Evolutionary conservation across 768 basidiomycete species (phyloP), one percentile per base, ranked within the genome.

Genomic region (Leccinum rimulosum): DNA sequence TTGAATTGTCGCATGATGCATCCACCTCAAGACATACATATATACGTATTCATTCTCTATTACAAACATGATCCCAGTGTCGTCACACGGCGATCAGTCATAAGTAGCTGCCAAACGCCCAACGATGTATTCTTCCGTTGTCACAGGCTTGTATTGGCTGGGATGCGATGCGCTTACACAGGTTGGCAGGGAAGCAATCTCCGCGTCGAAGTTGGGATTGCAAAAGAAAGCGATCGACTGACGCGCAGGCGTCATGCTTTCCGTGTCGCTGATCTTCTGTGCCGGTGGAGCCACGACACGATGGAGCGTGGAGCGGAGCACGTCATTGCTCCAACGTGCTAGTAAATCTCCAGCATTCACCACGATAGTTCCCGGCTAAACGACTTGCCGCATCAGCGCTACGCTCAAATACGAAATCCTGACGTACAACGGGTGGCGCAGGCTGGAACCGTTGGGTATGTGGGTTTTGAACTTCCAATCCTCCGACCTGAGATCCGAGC

Each of bases 171-270:
- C 19, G 35, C 56, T 56, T 25, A 73, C 61, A 62, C 84, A 85
- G 57, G 82, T 88, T 19, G 91, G 89, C 28, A 93, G 73, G 63
- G 91, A 90, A 15, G 84, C 76, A 56, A 94, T 86, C 58, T 80
- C 76, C 14, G 88, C 77, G 45, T 80, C 80, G 65, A 82, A 84
- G 63, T 93, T 91, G 4, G 91, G 91, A 65, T 89, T 93, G 77
- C 88, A 91, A 75, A 94, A 94, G 78, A 90, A 94, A 8, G 89
- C 92, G 54, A 93, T 87, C 9, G 89, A 91, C 68, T 91, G 89
- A 28, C 92, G 82, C 9, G 76, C 72, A 1, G 89, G 86, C 1
- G 84, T 87, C 58, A 85, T 72, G n/a, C 70, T 75, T 61, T 86
- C 83, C 6, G 74, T 76, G 8, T 79, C 76, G 62, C 70, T 80